Evolutionary conservation across 148 eudicot species (phyloP).

Genomic region (Chenopodium berlandieri): DNA sequence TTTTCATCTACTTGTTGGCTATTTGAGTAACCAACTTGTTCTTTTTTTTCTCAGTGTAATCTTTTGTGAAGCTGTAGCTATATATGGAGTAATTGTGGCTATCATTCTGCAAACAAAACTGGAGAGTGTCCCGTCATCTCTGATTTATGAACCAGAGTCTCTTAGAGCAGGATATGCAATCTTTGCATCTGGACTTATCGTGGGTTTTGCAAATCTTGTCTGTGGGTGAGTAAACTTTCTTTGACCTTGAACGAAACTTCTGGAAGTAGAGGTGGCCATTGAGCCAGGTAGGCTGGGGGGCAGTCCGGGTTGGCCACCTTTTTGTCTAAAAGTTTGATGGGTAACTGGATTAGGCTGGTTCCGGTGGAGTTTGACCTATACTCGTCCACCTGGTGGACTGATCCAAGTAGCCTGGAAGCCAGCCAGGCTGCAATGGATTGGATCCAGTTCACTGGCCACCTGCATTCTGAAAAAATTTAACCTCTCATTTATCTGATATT

Average conservation of each 20-base stretch:
- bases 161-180: constrained; percentile 97
- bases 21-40: constrained; percentile 10
- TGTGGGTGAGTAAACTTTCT: constrained; percentile 65
- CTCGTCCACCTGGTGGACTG: not conserved
- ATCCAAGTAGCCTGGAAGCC: not conserved
- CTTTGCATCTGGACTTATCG: constrained; percentile 90
- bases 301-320: not conserved
- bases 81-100: constrained; percentile 97
- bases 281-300: not conserved
- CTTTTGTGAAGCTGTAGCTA: constrained; percentile 99
- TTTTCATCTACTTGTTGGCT: not conserved
- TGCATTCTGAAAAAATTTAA: not conserved
- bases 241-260: not conserved
- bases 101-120: constrained; percentile 94
- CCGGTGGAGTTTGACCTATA: no score
- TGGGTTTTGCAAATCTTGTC: constrained; percentile 95
- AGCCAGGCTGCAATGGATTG: not conserved
- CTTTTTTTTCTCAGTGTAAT: constrained; percentile 61
- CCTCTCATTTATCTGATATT: not conserved
- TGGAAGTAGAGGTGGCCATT: not conserved
- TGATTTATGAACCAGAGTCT: constrained; percentile 69
- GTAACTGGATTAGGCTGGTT: not conserved
- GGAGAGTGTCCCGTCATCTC: constrained; percentile 79
- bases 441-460: not conserved
- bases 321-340: not conserved